phyloP scores from a whole-genome alignment of 1,284 basidiomycete species.

The Ceratobasidium sp. region DNA sequence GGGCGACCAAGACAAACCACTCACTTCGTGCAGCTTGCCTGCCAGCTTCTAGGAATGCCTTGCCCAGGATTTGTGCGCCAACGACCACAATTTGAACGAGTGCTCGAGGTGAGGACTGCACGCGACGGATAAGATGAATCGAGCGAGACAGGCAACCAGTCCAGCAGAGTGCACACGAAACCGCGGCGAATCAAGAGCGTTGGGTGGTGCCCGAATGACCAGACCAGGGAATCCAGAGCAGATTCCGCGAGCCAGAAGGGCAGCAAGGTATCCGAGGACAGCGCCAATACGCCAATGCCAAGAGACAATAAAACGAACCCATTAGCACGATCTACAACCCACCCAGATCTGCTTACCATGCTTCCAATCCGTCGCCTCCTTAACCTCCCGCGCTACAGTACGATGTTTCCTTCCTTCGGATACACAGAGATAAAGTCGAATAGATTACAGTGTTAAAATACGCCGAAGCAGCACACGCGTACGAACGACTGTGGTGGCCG shows the following conservation, averaged over 20 bases:
- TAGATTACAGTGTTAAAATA: neutral
- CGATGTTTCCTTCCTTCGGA: neutral
- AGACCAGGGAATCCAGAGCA: neutral
- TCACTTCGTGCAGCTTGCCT: slow-evolving; percentile 91
- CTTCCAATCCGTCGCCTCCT: neutral
- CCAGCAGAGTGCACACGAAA: too few species aligned
- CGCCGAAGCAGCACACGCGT: neutral
- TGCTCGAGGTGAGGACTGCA: slow-evolving; percentile 75
- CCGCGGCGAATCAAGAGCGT: too few species aligned
- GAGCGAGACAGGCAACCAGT: too few species aligned
- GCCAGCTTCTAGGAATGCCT: slow-evolving; percentile 89
- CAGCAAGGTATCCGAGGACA: too few species aligned
- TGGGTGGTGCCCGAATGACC: too few species aligned
- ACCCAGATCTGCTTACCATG: neutral
- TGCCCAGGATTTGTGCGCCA: slow-evolving; percentile 85
- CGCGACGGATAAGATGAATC: too few species aligned
- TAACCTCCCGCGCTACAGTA: neutral
- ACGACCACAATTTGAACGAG: slow-evolving; percentile 84
- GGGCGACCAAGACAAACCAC: slow-evolving; percentile 50
- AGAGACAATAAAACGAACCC: neutral
- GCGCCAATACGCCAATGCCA: too few species aligned
- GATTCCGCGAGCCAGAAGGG: neutral
- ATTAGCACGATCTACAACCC: neutral
- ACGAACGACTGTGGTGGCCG: slow-evolving; percentile 25
- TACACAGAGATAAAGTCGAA: neutral